Base-by-base conservation (phyloP, 805 yeast genomes). In the Wickerhamiella cacticola region DNA sequence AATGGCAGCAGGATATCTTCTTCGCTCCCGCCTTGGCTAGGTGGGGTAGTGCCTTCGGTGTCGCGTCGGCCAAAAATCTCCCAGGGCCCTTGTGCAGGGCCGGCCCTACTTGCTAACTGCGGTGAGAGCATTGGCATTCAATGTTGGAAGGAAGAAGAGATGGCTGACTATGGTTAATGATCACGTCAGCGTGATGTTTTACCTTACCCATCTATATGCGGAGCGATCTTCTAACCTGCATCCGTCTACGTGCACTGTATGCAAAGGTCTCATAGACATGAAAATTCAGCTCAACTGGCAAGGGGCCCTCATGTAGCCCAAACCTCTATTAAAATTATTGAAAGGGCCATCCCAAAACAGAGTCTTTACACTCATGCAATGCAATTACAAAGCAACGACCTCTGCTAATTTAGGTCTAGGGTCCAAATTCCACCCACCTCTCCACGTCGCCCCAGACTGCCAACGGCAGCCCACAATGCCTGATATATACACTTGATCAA, bases 1-100 rank as follows among this genome's bases (percentile, higher is more conserved):
- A 50, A 45, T 7, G 53, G 53, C 7, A 25, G 48, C 39, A 50
- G 41, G n/a, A 49, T 23, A 18, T 45, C 52, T 13, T 46, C 46
- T 21, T 45, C 47, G 40, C 45, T 31, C 23, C 24, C 33, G 9
- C 35, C 45, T 5, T 24, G 25, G 16, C 46, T 21, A 5, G 47
- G 47, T n/a, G 41, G 41, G 13, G 47, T 25, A 15, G 35, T 25
- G 21, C 47, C 26, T 29, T 44, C 47, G 25, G 41, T 29, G 6
- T 34, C 31, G 41, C 31, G 47, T 12, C 47, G 41, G 9, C 31
- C 38, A 33, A 35, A 35, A 26, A 35, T 44, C 35, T 44, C 47
- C 47, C 47, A 44, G 3, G 47, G 47, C 10, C 41, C 41, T 35
- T 44, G 47, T 13, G 23, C 19, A 7, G 41, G 47, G 21, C 47